Evolutionary conservation across 805 yeast species (phyloP), one percentile per base, ranked within the genome.

Genomic region (Schizosaccharomyces octosporus): DNA sequence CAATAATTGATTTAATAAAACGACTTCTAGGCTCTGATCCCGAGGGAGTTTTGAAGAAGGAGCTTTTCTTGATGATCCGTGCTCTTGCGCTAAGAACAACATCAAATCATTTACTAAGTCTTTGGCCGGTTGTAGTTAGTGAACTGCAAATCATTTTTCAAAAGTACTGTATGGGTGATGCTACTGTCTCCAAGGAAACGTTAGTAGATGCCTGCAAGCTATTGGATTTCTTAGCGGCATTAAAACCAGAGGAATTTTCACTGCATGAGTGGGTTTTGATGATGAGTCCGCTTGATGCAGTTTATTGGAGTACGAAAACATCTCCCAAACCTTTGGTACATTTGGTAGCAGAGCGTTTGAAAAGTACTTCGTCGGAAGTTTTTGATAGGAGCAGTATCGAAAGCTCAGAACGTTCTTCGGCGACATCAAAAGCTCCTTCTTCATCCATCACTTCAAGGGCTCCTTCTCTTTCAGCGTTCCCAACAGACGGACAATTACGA

Each of bases 231-330:
- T 69, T 88, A 27, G 69, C 90, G 24, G 74, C 84, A 1, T 66
- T 88, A 62, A 80, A 81, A 45, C 76, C 77, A 54, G 97, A 89
- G 68, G 95, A 87, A 63, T 77, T 90, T 74, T 83, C 82, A 71
- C 68, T 80, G 70, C 70, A 79, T 64, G 93, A 87, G 67, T 90
- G 97, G 97, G 73, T 93, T 1, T 93, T 87, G 68, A 79, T 90
- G 11, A 76, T 82, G 32, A 87, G 84, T 66, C 81, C 79, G 19
- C 75, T 81, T 19, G 83, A 81, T 63, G 81, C 83, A 21, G 75
- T 79, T 39, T 77, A 51, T 51, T 51, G 57, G 57, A 51, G n/a
- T 29, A 11, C 31, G n/a, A 51, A 24, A n/a, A 29, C 57, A 9
- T 24, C 17, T 29, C 36, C 36, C 5, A 51, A 51, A 51, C 27